Evolutionary conservation across 2,329 filamentous ascomycete species (phyloP).

Genomic region (Basipetospora chlamydospora): DNA sequence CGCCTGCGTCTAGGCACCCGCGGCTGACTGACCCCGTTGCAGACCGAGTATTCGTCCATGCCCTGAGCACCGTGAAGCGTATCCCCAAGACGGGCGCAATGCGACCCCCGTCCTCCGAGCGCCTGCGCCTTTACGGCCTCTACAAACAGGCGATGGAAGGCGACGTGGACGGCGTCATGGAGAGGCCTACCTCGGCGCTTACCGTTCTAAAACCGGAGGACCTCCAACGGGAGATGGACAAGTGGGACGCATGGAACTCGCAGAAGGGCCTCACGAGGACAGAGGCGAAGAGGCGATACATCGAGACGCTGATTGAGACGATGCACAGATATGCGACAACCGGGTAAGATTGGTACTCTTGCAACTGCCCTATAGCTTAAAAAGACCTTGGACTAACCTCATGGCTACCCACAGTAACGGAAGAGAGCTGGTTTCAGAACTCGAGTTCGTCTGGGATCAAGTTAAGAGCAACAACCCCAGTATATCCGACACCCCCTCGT

Average conservation of each 20-base stretch:
- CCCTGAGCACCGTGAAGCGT: slow-evolving; percentile 95
- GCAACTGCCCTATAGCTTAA: background rate
- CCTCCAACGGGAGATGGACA: slow-evolving; percentile 43
- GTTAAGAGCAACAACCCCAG: slow-evolving; percentile 74
- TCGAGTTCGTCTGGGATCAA: slow-evolving; percentile 99
- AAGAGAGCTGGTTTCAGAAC: slow-evolving; percentile 72
- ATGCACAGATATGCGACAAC: slow-evolving; percentile 95
- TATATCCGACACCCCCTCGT: slow-evolving; percentile 43
- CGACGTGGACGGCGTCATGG: slow-evolving; percentile 88
- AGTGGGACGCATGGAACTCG: slow-evolving; percentile 92
- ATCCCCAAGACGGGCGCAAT: slow-evolving; percentile 86
- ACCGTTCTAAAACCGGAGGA: slow-evolving; percentile 33
- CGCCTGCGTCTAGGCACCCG: no score
- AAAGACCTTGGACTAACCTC: background rate
- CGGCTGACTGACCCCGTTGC: slow-evolving; percentile 6
- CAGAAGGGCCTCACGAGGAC: slow-evolving; percentile 74
- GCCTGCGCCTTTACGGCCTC: slow-evolving; percentile 86
- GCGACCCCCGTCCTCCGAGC: slow-evolving; percentile 71
- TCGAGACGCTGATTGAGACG: slow-evolving; percentile 84
- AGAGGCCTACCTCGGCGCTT: slow-evolving; percentile 48
- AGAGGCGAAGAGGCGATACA: slow-evolving; percentile 87
- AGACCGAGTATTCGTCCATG: slow-evolving; percentile 99
- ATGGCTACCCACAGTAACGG: slow-evolving; percentile 46
- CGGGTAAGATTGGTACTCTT: slow-evolving; percentile 32
- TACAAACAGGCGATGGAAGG: slow-evolving; percentile 99